These are phyloP conservation scores for Ligustrum vulgare DNA, from an alignment of 257 asterid genomes.

Conservation along the genomic window DNA sequence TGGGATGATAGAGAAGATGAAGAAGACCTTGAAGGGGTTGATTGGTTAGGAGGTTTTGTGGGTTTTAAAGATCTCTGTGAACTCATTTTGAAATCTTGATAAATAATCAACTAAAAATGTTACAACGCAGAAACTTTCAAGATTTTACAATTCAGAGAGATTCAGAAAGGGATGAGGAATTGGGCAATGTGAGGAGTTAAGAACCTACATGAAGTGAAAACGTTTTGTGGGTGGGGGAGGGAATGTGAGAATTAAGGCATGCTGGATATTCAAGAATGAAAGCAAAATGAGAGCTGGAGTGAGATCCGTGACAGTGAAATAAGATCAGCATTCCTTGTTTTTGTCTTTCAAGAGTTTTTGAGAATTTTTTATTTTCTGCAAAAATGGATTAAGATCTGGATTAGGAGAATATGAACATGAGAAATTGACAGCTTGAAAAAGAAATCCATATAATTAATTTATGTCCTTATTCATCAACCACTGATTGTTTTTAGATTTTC, in stretches of 20 bases:
- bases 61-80: constrained; percentile 73
- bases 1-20: constrained; percentile 77
- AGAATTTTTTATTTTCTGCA: background rate
- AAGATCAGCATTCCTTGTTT: background rate
- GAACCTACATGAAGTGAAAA: constrained; percentile 8
- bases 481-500: too few relatives aligned
- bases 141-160: background rate
- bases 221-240: constrained; percentile 1
- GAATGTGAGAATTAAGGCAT: constrained; percentile 7
- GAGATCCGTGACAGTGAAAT: constrained; percentile 32
- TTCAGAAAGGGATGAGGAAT: constrained; percentile 1
- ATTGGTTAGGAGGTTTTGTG: constrained; percentile 61
- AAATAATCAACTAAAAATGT: background rate
- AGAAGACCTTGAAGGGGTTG: constrained; percentile 43
- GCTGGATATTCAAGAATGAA: constrained; percentile 24
- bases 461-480: too few relatives aligned
- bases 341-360: background rate
- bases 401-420: too few relatives aligned
- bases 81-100: constrained; percentile 32
- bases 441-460: too few relatives aligned
- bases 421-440: too few relatives aligned
- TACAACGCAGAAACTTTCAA: background rate
- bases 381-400: background rate
- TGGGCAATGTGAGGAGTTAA: constrained; percentile 11
- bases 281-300: constrained; percentile 31